Evolutionary conservation across 1,284 basidiomycete genomes (phyloP), one percentile per base, ranked within the genome.

Genomic region (Puccinia hordei): DNA sequence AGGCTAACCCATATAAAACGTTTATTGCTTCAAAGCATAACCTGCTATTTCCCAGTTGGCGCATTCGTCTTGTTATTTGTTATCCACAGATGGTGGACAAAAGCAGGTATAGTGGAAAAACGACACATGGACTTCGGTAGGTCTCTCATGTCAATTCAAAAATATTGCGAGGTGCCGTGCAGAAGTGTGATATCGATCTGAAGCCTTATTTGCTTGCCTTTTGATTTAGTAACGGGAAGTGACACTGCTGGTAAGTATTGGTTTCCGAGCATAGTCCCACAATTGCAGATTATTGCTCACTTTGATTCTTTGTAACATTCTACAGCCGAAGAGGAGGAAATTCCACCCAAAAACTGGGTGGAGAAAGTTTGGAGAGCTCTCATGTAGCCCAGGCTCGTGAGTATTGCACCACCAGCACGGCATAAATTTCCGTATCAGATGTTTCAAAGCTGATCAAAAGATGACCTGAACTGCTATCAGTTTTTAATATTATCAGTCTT

Each of bases 21-120:
- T 27, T 46, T 44, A n/a, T 44, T 35, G 9, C 63, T 63, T 5
- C 22, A 13, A 30, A 80, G 79, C 24, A 66, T 80, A 15, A 80
- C 79, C 5, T 66, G 79, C 22, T 80, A 80, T 27, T 74, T 74
- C 38, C 79, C 79, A 2, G 24, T 73, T 57, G 61, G 38, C 9
- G 79, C 72, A 49, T 80, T 80, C 24, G 35, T 74, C 19, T 22
- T 73, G 22, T 13, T 80, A 33, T 80, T 73, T 65, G 53, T 44
- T 49, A 63, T 30, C 35, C 79, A 80, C 41, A 74, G 35, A 74
- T 80, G 79, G 79, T 80, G 79, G 79, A 80, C 59, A 24, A 51
- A 65, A 27, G 46, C 71, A 55, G 59, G 79, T 22, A 44, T 80
- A 59, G 51, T 80, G n/a, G 61, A 66, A 44, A 19, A 66, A 51